Evolutionary conservation across 2,329 filamentous ascomycete species (phyloP), one percentile per base, ranked within the genome.

Genomic region (Lithohypha guttulata): DNA sequence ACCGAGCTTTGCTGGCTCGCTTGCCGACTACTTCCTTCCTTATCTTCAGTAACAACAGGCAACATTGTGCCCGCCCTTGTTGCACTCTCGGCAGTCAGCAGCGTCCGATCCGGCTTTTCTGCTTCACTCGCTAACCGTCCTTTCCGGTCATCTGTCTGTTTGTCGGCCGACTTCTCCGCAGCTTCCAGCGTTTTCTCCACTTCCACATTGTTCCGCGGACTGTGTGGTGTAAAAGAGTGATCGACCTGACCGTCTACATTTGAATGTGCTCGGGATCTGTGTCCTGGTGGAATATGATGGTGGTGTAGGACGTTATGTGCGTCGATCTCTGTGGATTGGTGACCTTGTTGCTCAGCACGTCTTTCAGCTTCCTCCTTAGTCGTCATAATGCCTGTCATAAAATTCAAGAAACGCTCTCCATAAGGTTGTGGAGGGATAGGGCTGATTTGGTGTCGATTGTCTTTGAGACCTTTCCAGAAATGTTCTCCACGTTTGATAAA

Each of bases 401-500:
- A 98, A 49, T 83, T 81, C 57, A 93, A 73, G 59, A 98, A 98
- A 4, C 91, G 80, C 42, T 96, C 85, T 19, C 91, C 91, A 54
- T 98, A 98, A 42, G 84, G 74, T 45, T 86, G 77, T 1, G 91
- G 89, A 1, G 87, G 84, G 17, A 96, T 79, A 2, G 91, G 86
- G 0, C 89, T 96, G 45, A 98, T 96, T 57, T 95, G 80, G 22
- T 75, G 77, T 52, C 84, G 79, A 53, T 91, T 83, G 53, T 78
- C 75, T 2, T 81, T 84, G 43, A 96, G 67, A 25, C 91, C 89
- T 66, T 98, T 98, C 81, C 87, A 91, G 63, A 96, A 91, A 62
- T 96, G 81, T 61, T 98, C 91, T 45, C 89, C 75, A 57, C 91
- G 89, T 65, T 98, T 98, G 61, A 94, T 75, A 48, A 87, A 77